Base-by-base conservation (phyloP, 371 early-diverging fungal genomes). In the Phascolomyces articulosus region DNA sequence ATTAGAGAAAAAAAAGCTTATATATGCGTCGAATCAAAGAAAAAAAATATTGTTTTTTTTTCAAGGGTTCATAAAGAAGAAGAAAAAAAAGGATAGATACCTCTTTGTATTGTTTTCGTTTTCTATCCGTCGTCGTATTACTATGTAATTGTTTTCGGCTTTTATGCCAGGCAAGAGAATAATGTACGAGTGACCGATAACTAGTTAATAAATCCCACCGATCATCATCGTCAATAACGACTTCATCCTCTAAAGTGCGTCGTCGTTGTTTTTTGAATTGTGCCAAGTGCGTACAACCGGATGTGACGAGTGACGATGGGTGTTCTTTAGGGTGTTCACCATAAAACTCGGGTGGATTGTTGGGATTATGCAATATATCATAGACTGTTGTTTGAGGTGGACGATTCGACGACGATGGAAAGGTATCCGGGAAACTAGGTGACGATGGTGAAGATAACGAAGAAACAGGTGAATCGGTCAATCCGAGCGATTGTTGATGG, bases 311-410 rank as follows among this genome's bases (percentile, higher is more conserved):
- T 23, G 51, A 51, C 6, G 20, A 24, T 7, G 20, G 51, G 20
- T 51, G 51, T 6, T 51, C 51, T 51, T 24, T 51, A 8, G 66
- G 57, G 15, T 69, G 66, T 9, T 57, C 62, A 23, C 56, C 55
- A 63, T 77, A 77, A 47, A 80, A 80, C 13, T 72, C 69, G 38
- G 70, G 13, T 40, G 76, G 74, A 47, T 75, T 77, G 56, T 78
- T 67, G n/a, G 69, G 10, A 40, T 74, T 65, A 63, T 75, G 70
- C 29, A 80, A 64, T 23, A 80, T 66, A 63, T 77, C 74, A 41
- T 72, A 80, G 4, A 78, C 72, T 11, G 77, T 72, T 41, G 63
- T 38, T 26, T 49, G 49, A 18, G 38, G 28, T 51, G 63, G 47
- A 41, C 49, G 53, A 21, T 40, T 27, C 11, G 44, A 41, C 20